Percentiles rank a stretch among this genome's conserved stretches.
Conservation (phyloP, 371 early-diverging fungal genomes). For the Apophysomyces variabilis region DNA sequence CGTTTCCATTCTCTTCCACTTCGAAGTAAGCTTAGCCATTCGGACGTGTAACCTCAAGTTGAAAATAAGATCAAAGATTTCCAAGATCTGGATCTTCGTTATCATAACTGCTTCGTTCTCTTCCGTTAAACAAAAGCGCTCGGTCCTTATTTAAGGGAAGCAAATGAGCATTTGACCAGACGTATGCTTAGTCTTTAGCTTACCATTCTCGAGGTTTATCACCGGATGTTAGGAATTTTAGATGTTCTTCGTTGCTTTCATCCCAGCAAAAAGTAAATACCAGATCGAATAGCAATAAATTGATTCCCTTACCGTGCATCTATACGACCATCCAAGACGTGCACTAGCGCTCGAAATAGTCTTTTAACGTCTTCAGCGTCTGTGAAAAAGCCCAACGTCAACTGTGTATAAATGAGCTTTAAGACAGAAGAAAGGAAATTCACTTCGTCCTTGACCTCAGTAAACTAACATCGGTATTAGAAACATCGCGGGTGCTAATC, state of each 20-base stretch:
- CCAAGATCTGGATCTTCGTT: slow-evolving; percentile 53
- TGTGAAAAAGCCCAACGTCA: slow-evolving; percentile 43
- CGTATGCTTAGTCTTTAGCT: not conserved
- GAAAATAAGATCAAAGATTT: slow-evolving; percentile 53
- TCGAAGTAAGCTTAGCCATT: slow-evolving; percentile 30
- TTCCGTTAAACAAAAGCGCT: slow-evolving; percentile 49
- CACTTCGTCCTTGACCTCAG: slow-evolving; percentile 29
- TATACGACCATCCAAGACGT: slow-evolving; percentile 53
- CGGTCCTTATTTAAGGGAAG: slow-evolving; percentile 17
- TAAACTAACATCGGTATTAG: slow-evolving; percentile 19
- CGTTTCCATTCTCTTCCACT: slow-evolving; percentile 40
- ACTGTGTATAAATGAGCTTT: slow-evolving; percentile 36
- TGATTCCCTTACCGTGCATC: slow-evolving; percentile 32
- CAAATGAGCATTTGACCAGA: not conserved
- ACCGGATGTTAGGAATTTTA: slow-evolving; percentile 20
- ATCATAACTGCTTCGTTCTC: slow-evolving; percentile 44
- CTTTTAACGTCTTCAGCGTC: slow-evolving; percentile 31
- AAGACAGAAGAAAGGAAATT: slow-evolving; percentile 38
- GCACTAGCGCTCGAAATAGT: slow-evolving; percentile 41
- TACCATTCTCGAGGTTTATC: slow-evolving; percentile 30
- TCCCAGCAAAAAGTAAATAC: not conserved
- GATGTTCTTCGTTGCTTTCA: slow-evolving; percentile 36
- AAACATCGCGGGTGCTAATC: not conserved
- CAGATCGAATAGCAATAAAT: not conserved
- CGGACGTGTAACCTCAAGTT: slow-evolving; percentile 51